These are phyloP conservation scores for Fraxinus ornus DNA, from an alignment of 305 asterid species.

Conservation along the genomic window DNA sequence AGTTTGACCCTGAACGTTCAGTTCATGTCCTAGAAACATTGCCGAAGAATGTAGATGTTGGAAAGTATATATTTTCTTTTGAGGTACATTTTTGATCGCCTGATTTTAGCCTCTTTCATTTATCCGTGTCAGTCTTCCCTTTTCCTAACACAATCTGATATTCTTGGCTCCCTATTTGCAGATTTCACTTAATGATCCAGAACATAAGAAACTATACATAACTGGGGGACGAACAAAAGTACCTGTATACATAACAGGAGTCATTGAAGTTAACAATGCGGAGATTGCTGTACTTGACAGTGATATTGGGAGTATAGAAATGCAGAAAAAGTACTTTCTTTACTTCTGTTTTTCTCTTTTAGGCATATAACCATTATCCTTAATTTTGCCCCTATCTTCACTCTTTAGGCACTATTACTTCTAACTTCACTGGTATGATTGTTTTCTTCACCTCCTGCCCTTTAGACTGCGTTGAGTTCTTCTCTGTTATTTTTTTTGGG, in stretches of 20 bases:
- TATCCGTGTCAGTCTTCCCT: conserved; percentile 12
- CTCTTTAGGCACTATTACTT: not conserved
- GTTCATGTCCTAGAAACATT: conserved; percentile 69
- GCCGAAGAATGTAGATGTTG: conserved; percentile 63
- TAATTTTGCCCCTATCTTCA: not conserved
- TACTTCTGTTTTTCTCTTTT: not conserved
- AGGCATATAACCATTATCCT: not conserved
- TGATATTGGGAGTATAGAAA: conserved; percentile 73
- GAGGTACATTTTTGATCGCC: conserved; percentile 48
- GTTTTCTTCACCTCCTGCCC: not conserved
- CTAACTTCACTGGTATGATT: conserved; percentile 13
- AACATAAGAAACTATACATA: conserved; percentile 65
- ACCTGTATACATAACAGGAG: conserved; percentile 70
- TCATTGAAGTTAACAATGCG: conserved; percentile 53
- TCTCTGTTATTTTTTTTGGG: not conserved
- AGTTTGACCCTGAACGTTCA: conserved; percentile 53
- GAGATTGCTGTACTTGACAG: conserved; percentile 75
- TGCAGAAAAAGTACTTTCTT: conserved; percentile 61
- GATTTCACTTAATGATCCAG: conserved; percentile 71
- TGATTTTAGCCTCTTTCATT: conserved; percentile 8
- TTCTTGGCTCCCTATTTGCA: conserved; percentile 28
- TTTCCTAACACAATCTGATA: conserved; percentile 19
- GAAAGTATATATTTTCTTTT: conserved; percentile 66
- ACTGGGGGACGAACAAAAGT: conserved; percentile 89
- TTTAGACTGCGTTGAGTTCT: not conserved